Percentiles rank a stretch among this genome's conserved stretches.
Evolutionary conservation across 2,329 filamentous ascomycete genomes (phyloP).

Genomic region (Colletotrichum euphorbiae): DNA sequence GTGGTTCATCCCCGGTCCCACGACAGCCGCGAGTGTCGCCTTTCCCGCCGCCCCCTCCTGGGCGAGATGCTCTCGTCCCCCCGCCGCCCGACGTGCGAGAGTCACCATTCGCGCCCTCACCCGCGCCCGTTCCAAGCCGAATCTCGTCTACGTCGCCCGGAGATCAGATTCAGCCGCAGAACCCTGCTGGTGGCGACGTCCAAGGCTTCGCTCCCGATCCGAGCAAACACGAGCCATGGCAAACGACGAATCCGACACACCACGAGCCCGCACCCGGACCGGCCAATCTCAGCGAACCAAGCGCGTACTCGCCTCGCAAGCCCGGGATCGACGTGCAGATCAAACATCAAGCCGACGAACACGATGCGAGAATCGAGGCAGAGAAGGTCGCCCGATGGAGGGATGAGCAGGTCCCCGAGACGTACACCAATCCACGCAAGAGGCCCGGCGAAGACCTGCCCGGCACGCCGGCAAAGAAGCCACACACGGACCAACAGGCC

Average conservation of each 20-base stretch:
- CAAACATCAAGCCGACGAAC: slow-evolving; percentile 8
- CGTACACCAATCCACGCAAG: not conserved
- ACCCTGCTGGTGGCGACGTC: not conserved
- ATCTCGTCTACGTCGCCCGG: not conserved
- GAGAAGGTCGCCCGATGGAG: not conserved
- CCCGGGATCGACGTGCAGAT: slow-evolving; percentile 10
- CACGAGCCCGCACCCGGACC: slow-evolving; percentile 11
- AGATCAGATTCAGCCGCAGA: not conserved
- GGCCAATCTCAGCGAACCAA: not conserved
- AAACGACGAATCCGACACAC: slow-evolving; percentile 6
- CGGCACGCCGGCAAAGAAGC: slow-evolving; percentile 1
- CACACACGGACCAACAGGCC: not conserved
- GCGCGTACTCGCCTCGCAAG: not conserved
- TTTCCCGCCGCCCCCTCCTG: not conserved
- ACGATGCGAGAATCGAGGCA: slow-evolving; percentile 7
- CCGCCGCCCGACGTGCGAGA: not conserved
- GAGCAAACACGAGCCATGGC: slow-evolving; percentile 7
- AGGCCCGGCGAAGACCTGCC: slow-evolving; percentile 8
- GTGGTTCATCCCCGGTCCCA: not conserved
- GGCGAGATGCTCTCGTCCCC: not conserved
- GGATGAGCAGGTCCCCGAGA: not conserved
- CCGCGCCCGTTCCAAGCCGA: not conserved
- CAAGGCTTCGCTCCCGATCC: not conserved
- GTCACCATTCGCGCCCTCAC: not conserved
- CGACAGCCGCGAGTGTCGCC: not conserved